Base-by-base conservation (phyloP, 1,139 yeast species). In the Scheffersomyces illinoinensis region DNA sequence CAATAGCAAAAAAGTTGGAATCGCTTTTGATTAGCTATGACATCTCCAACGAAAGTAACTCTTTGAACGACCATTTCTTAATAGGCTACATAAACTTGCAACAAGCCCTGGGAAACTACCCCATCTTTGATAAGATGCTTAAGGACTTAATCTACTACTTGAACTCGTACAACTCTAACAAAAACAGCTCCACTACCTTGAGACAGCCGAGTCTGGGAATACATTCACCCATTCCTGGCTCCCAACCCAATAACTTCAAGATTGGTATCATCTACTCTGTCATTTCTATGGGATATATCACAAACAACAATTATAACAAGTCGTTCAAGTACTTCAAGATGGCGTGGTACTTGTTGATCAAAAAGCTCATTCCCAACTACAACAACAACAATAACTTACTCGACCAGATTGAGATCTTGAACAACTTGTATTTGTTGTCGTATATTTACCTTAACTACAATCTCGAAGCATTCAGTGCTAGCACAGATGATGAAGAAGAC, bases 341-440 rank as follows among this genome's bases (percentile, higher is more conserved):
- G 59, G 70, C 79, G 50, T 82, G 86, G 85, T 74, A 75, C 55
- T 70, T 82, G 20, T 70, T 83, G 49, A 79, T 81, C 52, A 74
- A 78, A 53, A 77, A 78, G 54, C 68, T 77, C 53, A 79, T 82
- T 23, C 82, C 83, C 26, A 79, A 77, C 61, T 79, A 80, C 66
- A 67, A 67, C 61, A 58, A 62, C 50, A 64, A 62, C 54, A 65
- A 64, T 53, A 74, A 74, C 59, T 65, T 74, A 23, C 67, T 76
- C 57, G 82, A 79, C 60, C 84, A 82, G 62, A 72, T 79, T 56
- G 80, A 79, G 58, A 80, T 76, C 56, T 70, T 75, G 59, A 71
- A 70, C 55, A 73, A 74, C 58, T 69, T 80, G 56, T 78, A 71
- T 59, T 61, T 77, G 20, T 67, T 78, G 56, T 69, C 75, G 12